Evolutionary conservation across 169 alveolate genomes (phyloP).

Genomic region (Plasmodium berghei): DNA sequence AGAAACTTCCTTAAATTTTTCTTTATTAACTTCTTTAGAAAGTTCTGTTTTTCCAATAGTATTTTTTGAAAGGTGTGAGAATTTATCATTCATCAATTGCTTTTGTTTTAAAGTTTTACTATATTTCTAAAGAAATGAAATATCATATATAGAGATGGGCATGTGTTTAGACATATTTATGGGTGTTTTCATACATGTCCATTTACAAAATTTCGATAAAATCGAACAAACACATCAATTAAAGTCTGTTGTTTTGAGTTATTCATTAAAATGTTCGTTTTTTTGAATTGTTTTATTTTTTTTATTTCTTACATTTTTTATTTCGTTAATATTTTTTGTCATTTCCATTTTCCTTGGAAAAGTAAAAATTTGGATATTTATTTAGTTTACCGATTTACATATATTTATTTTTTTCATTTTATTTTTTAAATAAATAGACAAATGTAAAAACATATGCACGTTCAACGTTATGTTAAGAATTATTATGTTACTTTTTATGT

Average conservation of each 20-base stretch:
- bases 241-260: too few relatives aligned
- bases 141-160: background rate
- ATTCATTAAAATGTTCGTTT: too few relatives aligned
- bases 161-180: background rate
- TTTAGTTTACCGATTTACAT: background rate
- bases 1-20: background rate
- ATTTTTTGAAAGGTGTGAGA: constrained; percentile 15
- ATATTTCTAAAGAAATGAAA: constrained; percentile 33
- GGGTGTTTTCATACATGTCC: background rate
- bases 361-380: background rate
- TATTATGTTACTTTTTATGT: constrained; percentile 32
- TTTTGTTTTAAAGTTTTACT: constrained; percentile 39
- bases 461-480: background rate
- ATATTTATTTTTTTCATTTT: background rate
- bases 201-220: background rate
- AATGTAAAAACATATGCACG: background rate
- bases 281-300: background rate
- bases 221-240: too few relatives aligned
- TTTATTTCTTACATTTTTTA: constrained; percentile 43
- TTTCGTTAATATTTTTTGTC: constrained; percentile 36
- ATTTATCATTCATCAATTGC: constrained; percentile 31
- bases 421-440: background rate
- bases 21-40: constrained; percentile 3
- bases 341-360: constrained; percentile 48
- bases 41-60: background rate